These are phyloP conservation scores for Lithospermum erythrorhizon DNA, from an alignment of 257 asterid species.

Conservation along the genomic window DNA sequence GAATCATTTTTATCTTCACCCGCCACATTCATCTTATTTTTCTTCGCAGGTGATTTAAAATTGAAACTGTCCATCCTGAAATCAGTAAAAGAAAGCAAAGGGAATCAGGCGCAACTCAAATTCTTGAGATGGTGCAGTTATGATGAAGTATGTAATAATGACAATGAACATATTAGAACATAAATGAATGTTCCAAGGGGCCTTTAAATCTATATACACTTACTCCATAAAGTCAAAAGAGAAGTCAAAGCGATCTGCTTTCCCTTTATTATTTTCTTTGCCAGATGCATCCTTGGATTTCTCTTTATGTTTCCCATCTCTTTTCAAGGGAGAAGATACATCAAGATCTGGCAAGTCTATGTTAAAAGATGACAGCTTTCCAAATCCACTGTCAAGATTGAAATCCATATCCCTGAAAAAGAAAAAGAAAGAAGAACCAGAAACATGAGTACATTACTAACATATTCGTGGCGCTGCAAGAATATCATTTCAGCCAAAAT, in stretches of 20 bases:
- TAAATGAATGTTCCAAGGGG: slow-evolving; percentile 3
- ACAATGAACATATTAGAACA: background rate
- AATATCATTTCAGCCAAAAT: slow-evolving; percentile 5
- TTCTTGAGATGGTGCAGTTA: slow-evolving; percentile 2
- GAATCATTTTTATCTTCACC: slow-evolving; percentile 37
- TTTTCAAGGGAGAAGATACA: slow-evolving; percentile 53
- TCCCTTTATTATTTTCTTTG: slow-evolving; percentile 37
- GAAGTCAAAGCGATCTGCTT: slow-evolving; percentile 49
- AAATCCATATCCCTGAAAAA: slow-evolving; percentile 79
- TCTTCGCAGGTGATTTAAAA: slow-evolving; percentile 36
- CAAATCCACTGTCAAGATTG: slow-evolving; percentile 70
- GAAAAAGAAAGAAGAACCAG: slow-evolving; percentile 17
- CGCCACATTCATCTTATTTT: slow-evolving; percentile 30
- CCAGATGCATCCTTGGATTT: slow-evolving; percentile 32
- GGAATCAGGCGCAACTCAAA: background rate
- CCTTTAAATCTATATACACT: slow-evolving; percentile 19
- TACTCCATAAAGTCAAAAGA: slow-evolving; percentile 79
- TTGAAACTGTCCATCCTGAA: slow-evolving; percentile 50
- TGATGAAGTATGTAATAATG: slow-evolving; percentile 6
- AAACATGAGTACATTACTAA: slow-evolving; percentile 10
- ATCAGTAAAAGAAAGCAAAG: slow-evolving; percentile 11
- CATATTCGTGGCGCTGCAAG: slow-evolving; percentile 7
- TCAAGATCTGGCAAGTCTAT: slow-evolving; percentile 77
- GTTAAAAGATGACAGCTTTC: slow-evolving; percentile 65
- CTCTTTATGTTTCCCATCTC: slow-evolving; percentile 48